Evolutionary conservation across 805 yeast species (phyloP), one percentile per base, ranked within the genome.

Genomic region (Metschnikowia aberdeeniae): DNA sequence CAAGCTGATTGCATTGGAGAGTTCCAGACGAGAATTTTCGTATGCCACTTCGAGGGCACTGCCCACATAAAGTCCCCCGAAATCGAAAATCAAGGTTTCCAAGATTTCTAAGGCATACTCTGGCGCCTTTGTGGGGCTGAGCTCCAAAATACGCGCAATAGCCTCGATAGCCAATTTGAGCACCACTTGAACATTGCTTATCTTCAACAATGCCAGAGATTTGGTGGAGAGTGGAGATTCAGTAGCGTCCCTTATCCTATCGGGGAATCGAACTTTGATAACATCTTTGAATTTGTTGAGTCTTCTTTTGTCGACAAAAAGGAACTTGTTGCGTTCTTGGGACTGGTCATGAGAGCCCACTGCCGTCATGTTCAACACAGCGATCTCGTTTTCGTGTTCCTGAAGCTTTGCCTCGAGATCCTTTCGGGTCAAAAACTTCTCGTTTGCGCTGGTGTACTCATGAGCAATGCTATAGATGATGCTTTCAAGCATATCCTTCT

Each of bases 51-150:
- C 96, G 34, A 90, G 62, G 0, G 88, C 89, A 12, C 81, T 72
- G 33, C 86, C 89, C 36, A 89, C 76, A 57, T 86, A 89, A 3
- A 83, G 74, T 30, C 80, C 80, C 1, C 95, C 93, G 32, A 87
- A 72, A 44, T 84, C 89, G 38, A 78, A 72, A 19, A 88, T 63
- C 42, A 88, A 60, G 31, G 86, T 72, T 49, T 86, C 87, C 46
- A 86, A 69, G 11, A 90, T 63, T 49, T 82, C 89, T 36, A 80
- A 65, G 0, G 88, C 76, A 56, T 81, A 78, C 36, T 76, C 82
- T 6, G 83, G 75, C 2, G 86, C 70, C 46, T 76, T 80, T 24
- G 68, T 67, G 1, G 92, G 87, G 0, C 82, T 73, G 32, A 88
- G 68, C 59, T 89, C 96, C 56, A 87, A 74, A 3, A 84, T 72